Conservation (phyloP, 495 filamentous ascomycete genomes). For the Xylaria palmicola region DNA sequence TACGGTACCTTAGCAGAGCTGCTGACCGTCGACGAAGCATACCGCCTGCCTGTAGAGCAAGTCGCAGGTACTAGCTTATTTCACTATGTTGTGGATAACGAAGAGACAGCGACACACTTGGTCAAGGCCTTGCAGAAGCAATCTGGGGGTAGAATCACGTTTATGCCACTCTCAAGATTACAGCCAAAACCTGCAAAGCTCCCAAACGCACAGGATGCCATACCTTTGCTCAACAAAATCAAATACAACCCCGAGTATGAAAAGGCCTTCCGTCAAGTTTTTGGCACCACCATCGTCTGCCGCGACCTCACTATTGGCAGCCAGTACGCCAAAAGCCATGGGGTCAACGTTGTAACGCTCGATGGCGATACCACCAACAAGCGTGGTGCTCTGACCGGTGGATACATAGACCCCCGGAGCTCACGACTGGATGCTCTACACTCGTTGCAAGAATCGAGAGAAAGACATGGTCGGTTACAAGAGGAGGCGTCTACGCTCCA, state of each 20-base stretch:
- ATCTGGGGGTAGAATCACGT: constrained; percentile 84
- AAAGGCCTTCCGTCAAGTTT: constrained; percentile 86
- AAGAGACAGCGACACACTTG: constrained; percentile 78
- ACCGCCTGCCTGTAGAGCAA: constrained; percentile 86
- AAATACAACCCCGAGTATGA: constrained; percentile 75
- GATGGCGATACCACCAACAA: constrained; percentile 93
- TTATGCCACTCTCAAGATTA: constrained; percentile 87
- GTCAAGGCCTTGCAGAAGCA: constrained; percentile 76
- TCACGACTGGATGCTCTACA: constrained; percentile 84
- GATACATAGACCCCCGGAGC: constrained; percentile 78
- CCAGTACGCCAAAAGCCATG: constrained; percentile 87
- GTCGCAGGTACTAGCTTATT: constrained; percentile 92
- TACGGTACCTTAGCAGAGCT: constrained; percentile 93
- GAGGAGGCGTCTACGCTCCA: constrained; percentile 39
- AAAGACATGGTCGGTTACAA: constrained; percentile 67
- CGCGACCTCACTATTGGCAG: constrained; percentile 80
- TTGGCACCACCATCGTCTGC: constrained; percentile 93
- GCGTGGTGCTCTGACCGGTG: constrained; percentile 90
- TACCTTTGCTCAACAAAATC: constrained; percentile 83
- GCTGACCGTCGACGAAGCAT: constrained; percentile 77
- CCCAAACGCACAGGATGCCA: constrained; percentile 81
- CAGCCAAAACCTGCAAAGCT: constrained; percentile 66
- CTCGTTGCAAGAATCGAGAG: constrained; percentile 69
- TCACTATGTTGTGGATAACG: constrained; percentile 94
- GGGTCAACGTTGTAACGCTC: constrained; percentile 87